Base-by-base conservation (phyloP, 176 grass and related monocot species). In the Puya raimondii region DNA sequence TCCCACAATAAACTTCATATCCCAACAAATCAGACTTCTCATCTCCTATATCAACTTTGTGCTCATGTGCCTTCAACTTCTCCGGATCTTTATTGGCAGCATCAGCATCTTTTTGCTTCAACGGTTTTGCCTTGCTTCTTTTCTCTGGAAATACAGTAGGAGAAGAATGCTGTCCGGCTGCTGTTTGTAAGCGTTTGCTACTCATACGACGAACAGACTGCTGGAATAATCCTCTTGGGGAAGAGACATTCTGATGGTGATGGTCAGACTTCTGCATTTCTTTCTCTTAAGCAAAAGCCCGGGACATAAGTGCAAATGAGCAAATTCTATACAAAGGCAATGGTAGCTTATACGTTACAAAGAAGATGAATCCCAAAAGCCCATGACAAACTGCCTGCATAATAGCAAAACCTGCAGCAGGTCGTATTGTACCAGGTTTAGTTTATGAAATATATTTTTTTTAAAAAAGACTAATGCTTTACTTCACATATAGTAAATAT, bases 21-120 rank as follows among this genome's bases (percentile, higher is more conserved):
- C 89, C 94, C 69, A 92, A 67, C 68, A 93, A 85, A 90, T 90
- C 88, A 50, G 87, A 99, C 70, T 80, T 99, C 72, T 99, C 94
- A 81, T 93, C 89, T 53, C 72, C 89, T 21, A 73, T 75, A 59
- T 97, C 87, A 63, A 79, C 77, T 72, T 71, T 90, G 59, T 80
- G 94, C 69, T 88, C 94, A 67, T 61, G 68, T n/a, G 49, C 71
- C 80, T 90, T 93, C 64, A 50, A 47, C 20, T 79, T 96, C 56
- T 79, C 81, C 65, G 51, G 27, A 23, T 74, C 73, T 81, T 88
- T 80, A 65, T 52, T 76, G 10, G 73, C 74, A 56, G 70, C 75
- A 79, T 67, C 27, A 12, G 58, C 68, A 48, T 85, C 82, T 49
- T 69, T 85, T 23, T 87, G 72, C 85, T 84, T 93, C 18, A 18